Base-by-base conservation (phyloP, 352 stramenopile genomes). In the Phytophthora foliorum region DNA sequence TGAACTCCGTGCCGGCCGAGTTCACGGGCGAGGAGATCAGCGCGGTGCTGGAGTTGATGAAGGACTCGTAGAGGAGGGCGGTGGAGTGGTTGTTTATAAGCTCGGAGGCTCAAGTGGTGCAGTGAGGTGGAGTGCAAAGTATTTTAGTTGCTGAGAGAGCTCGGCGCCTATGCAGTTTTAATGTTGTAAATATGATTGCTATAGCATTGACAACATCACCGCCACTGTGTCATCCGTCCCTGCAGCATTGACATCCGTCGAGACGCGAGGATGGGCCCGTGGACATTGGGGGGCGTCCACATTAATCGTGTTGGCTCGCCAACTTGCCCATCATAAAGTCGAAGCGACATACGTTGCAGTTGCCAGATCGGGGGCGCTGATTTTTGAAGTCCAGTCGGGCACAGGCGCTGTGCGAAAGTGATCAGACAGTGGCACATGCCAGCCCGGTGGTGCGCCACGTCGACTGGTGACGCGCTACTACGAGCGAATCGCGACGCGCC, bases 1-100 rank as follows among this genome's bases (percentile, higher is more conserved):
- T 57, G 38, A 50, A 78, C 49, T 56, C 68, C 4, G 59, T 67
- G 51, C 58, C 58, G 21, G 49, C 73, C 5, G 78, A 81, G 64
- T 81, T 80, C 55, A 86, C 81, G 42, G 75, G 77, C 27, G 77
- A 84, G 52, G 78, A 85, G 61, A 64, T 86, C 16, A 82, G 79
- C 36, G 75, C 76, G 6, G 78, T 83, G 29, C 54, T 83, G 52
- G 81, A 87, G 71, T 67, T 87, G 14, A 77, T 80, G 72, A 81
- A 81, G 57, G 74, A 85, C 55, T 83, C 68, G 10, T 81, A 45
- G 36, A 29, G 45, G 22, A 6, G 10, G 16, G n/a, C 19, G 21
- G 45, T n/a, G n/a, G n/a, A n/a, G 25, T 25, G 45, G 21, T 22
- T 75, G 61, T 75, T 63, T 74, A 74, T 75, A 75, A 75, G 61